Percentiles rank a stretch among this genome's conserved stretches.
These are phyloP conservation scores for Sugiyamaella castrensis DNA, from an alignment of 1,139 yeast species.

Conservation along the genomic window DNA sequence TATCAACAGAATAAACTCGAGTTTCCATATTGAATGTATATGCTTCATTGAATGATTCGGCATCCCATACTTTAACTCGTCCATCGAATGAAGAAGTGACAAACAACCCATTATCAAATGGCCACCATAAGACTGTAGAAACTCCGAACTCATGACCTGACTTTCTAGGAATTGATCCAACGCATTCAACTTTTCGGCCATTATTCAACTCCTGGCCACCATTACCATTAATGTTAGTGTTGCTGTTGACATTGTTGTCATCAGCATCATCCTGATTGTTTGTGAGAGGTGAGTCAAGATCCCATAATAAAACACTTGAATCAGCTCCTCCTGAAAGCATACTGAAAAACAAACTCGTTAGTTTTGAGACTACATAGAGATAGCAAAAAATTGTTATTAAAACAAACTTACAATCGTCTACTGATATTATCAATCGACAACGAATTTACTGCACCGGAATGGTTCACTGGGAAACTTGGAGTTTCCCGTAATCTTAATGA, in stretches of 20 bases:
- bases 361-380: conserved; percentile 1
- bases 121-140: conserved; percentile 84
- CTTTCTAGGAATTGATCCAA: conserved; percentile 51
- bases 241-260: background rate
- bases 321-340: conserved; percentile 77
- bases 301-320: conserved; percentile 50
- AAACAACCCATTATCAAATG: conserved; percentile 82
- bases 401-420: conserved; percentile 40
- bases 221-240: conserved; percentile 6
- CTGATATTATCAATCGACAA: conserved; percentile 54
- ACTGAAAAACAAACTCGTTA: background rate
- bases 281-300: conserved; percentile 17
- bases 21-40: conserved; percentile 56
- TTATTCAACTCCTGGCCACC: conserved; percentile 17
- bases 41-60: conserved; percentile 58
- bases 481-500: conserved; percentile 12
- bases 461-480: conserved; percentile 23
- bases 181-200: conserved; percentile 25
- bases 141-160: conserved; percentile 69
- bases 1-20: conserved; percentile 41
- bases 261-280: background rate
- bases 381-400: background rate
- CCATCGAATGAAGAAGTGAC: conserved; percentile 79
- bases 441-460: conserved; percentile 55
- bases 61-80: conserved; percentile 78